These are phyloP conservation scores for Citeromyces hawaiiensis DNA, from an alignment of 1,139 yeast species.

Conservation along the genomic window DNA sequence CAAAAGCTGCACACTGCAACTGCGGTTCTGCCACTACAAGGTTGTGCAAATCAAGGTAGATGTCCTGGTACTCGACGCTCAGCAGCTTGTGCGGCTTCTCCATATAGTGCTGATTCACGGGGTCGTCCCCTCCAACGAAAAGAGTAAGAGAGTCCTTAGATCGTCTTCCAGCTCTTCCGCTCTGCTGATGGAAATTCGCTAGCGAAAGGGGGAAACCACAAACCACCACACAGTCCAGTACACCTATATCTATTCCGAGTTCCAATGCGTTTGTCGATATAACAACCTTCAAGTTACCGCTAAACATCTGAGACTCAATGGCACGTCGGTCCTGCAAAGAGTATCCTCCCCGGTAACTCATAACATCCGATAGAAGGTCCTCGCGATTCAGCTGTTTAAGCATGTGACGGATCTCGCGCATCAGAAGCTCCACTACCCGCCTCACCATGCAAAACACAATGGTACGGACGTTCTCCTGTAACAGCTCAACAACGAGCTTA, in stretches of 20 bases:
- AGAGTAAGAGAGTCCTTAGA: constrained; percentile 64
- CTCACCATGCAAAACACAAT: constrained; percentile 87
- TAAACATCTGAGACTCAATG: constrained; percentile 84
- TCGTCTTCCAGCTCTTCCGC: constrained; percentile 93
- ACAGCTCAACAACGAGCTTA: constrained; percentile 48
- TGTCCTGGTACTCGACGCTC: constrained; percentile 36
- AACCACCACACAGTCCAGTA: constrained; percentile 77
- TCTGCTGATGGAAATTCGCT: constrained; percentile 84
- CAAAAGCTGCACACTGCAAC: constrained; percentile 90
- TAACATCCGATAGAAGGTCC: constrained; percentile 49
- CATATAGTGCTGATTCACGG: constrained; percentile 78
- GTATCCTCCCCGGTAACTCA: constrained; percentile 95
- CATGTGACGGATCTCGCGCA: constrained; percentile 61
- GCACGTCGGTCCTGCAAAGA: constrained; percentile 72
- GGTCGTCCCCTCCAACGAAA: constrained; percentile 72
- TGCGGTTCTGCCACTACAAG: constrained; percentile 60
- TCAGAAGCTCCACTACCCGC: constrained; percentile 70
- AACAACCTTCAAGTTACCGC: constrained; percentile 71
- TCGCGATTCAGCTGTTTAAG: constrained; percentile 27
- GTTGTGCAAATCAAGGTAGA: constrained; percentile 38
- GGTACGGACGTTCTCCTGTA: constrained; percentile 55
- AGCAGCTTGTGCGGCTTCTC: constrained; percentile 55
- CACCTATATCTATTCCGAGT: constrained; percentile 89
- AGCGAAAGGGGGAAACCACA: constrained; percentile 88
- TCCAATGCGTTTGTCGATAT: constrained; percentile 94